Evolutionary conservation across 192 early-diverging fungal genomes (phyloP), one percentile per base, ranked within the genome.

Genomic region (Cladochytrium replicatum): DNA sequence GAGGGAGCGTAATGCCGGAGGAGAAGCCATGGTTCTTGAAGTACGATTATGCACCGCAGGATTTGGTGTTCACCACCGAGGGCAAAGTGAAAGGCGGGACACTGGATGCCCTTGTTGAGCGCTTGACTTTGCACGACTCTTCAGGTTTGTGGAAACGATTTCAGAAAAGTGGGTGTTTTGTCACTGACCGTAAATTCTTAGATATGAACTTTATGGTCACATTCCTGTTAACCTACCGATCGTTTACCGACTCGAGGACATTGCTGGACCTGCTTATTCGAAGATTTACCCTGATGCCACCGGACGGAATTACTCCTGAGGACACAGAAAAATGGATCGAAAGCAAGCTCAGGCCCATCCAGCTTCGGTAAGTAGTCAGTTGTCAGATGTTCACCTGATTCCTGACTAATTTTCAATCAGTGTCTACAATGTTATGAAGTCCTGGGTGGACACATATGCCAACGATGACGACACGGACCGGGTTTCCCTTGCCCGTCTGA

Each of bases 211-310:
- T 86, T 61, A 81, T 81, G 34, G 72, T 69, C 22, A 84, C 88
- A 0, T 93, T 93, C 56, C 50, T 93, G 55, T 65, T 93, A 34
- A 93, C 89, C 2, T 93, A 88, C 67, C 87, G 87, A 25, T 91
- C 87, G n/a, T 93, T 93, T 53, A 77, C 76, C 5, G 74, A 83
- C 0, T 80, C 88, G 0, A 68, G 66, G 5, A 76, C 83, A 55
- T 66, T 93, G 13, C 77, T 91, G 32, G 66, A 80, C 3, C 55
- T 69, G 15, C 62, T 93, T 37, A 78, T 82, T 54, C 63, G 55
- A n/a, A 77, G 91, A 55, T 93, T 83, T 61, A 52, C 67, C 41
- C 79, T 93, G 24, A 39, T 66, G 43, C 80, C 87, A 11, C 88
- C 89, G 2, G 38, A 52, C 21, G 71, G 63, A 15, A 45, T 93